Evolutionary conservation across 2,329 filamentous ascomycete genomes (phyloP).

Genomic region (Byssothecium circinans): DNA sequence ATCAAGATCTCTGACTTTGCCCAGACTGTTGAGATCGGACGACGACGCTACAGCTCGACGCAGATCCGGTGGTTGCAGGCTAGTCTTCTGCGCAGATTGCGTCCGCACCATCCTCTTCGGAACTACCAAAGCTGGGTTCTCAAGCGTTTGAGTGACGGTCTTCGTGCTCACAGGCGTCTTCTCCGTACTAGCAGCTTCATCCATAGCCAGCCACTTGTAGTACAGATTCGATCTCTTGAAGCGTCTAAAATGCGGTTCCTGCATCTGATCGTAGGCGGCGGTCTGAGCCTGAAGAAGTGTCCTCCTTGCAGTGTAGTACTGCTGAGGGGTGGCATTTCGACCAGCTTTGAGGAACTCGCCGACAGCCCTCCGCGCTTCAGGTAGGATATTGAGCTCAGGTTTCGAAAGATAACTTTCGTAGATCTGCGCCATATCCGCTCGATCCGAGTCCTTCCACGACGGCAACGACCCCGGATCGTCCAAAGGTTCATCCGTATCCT

Average conservation of each 20-base stretch:
- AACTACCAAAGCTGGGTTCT: constrained; percentile 20
- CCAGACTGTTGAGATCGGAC: constrained; percentile 57
- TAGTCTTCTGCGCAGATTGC: constrained; percentile 48
- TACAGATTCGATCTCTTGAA: constrained; percentile 95
- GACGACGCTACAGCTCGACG: constrained; percentile 63
- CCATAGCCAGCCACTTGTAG: constrained; percentile 91
- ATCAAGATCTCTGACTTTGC: constrained; percentile 49
- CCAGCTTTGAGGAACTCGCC: constrained; percentile 78
- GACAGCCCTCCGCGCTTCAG: constrained; percentile 69
- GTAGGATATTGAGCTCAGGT: constrained; percentile 76
- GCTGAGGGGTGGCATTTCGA: constrained; percentile 71
- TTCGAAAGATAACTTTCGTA: constrained; percentile 85
- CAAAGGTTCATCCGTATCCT: constrained; percentile 72
- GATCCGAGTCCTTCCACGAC: constrained; percentile 80
- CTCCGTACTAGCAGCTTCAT: constrained; percentile 60
- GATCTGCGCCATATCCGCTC: constrained; percentile 86
- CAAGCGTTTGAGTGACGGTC: constrained; percentile 29
- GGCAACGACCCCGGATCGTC: constrained; percentile 54
- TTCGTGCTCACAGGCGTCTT: constrained; percentile 29
- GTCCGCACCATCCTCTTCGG: constrained; percentile 50
- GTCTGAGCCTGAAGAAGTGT: constrained; percentile 83
- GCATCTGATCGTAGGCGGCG: constrained; percentile 80
- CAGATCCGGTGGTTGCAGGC: constrained; percentile 53
- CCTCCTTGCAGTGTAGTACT: constrained; percentile 81
- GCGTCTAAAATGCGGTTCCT: constrained; percentile 73